Conservation (phyloP, 768 basidiomycete genomes). For the Calocybe indica region DNA sequence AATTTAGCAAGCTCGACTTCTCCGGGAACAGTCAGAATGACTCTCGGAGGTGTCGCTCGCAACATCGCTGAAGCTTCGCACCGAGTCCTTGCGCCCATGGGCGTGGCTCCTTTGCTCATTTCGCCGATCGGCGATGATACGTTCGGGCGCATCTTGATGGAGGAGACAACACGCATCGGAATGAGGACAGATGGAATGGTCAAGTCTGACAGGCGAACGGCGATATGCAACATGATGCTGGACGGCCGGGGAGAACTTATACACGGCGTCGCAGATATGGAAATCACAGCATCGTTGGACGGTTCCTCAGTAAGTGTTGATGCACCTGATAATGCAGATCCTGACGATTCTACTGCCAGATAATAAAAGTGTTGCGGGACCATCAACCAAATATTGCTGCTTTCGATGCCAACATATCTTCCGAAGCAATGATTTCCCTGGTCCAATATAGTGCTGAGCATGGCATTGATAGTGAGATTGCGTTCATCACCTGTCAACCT, state of each 20-base stretch:
- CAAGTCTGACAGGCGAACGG: constrained; percentile 40
- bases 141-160: constrained; percentile 62
- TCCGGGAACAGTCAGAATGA: constrained; percentile 68
- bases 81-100: constrained; percentile 41
- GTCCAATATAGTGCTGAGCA: constrained; percentile 26
- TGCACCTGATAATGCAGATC: background rate
- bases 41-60: constrained; percentile 88
- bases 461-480: constrained; percentile 39
- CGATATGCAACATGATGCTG: constrained; percentile 85
- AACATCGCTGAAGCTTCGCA: constrained; percentile 92
- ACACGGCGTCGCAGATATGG: constrained; percentile 93
- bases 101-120: constrained; percentile 51
- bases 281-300: constrained; percentile 47
- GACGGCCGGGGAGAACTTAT: constrained; percentile 65
- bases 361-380: constrained; percentile 23
- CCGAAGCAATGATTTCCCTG: too few relatives aligned
- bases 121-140: constrained; percentile 73
- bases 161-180: constrained; percentile 54
- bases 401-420: constrained; percentile 70
- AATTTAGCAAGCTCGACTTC: constrained; percentile 57
- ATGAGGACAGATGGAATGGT: constrained; percentile 82
- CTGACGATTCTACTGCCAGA: too few relatives aligned
- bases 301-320: constrained; percentile 33
- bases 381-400: constrained; percentile 56
- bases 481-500: too few relatives aligned